Evolutionary conservation across 345 rosid species (phyloP).

Genomic region (Citrus inodora): DNA sequence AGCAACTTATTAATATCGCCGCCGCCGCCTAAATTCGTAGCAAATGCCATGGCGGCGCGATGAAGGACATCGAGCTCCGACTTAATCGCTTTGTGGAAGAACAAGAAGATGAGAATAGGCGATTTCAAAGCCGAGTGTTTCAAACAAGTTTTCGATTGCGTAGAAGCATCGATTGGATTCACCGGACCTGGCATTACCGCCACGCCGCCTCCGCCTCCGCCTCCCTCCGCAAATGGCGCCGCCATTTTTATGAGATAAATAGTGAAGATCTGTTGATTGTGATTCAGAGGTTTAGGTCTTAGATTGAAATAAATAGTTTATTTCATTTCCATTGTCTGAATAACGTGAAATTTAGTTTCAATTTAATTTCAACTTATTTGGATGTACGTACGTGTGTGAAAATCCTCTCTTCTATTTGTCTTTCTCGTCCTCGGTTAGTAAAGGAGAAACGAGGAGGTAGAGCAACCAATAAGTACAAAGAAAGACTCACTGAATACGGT

Average conservation of each 20-base stretch:
- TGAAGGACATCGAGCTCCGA: slow-evolving; percentile 66
- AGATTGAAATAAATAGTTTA: neutral
- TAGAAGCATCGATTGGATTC: slow-evolving; percentile 43
- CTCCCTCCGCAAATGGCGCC: slow-evolving; percentile 48
- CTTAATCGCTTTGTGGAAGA: slow-evolving; percentile 68
- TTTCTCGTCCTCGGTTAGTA: neutral
- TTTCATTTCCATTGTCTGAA: neutral
- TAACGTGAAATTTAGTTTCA: neutral
- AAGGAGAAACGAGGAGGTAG: neutral
- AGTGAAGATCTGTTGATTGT: neutral
- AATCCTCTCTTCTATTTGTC: neutral
- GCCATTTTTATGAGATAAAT: slow-evolving; percentile 33
- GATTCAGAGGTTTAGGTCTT: neutral
- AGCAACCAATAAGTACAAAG: neutral
- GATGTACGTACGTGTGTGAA: neutral
- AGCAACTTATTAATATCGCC: slow-evolving; percentile 45
- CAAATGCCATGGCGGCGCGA: slow-evolving; percentile 51
- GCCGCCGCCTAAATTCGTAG: slow-evolving; percentile 32
- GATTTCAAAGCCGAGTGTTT: slow-evolving; percentile 53
- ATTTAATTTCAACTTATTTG: neutral
- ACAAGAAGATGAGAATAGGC: slow-evolving; percentile 62
- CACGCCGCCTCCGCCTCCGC: slow-evolving; percentile 42
- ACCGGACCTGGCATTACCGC: slow-evolving; percentile 60
- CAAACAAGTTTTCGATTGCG: slow-evolving; percentile 38
- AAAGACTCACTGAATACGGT: neutral